A percentile compares a stretch with the other conserved stretches of the same genome.
Conservation (phyloP, 83 land plant species). For the Picea engelmannii region DNA sequence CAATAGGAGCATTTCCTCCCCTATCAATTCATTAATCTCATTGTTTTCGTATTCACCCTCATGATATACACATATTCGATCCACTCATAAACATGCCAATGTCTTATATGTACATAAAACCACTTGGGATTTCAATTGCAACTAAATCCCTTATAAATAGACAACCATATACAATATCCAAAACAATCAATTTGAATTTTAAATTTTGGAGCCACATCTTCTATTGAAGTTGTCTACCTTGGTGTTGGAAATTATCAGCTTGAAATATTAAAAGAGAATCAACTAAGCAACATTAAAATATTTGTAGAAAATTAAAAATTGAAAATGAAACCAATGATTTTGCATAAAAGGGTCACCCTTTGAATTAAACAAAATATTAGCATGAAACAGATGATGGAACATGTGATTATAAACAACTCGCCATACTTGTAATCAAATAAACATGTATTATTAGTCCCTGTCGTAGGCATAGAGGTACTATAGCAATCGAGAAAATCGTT, state of each 20-base stretch:
- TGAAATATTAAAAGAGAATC: constrained; percentile 25
- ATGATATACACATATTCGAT: not conserved
- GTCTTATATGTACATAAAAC: not conserved
- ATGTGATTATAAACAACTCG: not conserved
- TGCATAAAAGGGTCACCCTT: no score
- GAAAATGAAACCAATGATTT: not conserved
- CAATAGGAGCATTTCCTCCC: no score
- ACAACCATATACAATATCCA: constrained; percentile 62
- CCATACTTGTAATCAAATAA: not conserved
- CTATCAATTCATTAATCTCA: no score
- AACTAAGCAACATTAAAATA: constrained; percentile 11
- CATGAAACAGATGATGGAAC: not conserved
- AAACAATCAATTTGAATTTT: constrained; percentile 62
- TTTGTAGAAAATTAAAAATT: not conserved
- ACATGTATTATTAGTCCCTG: not conserved
- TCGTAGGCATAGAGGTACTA: no score
- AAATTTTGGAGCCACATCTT: constrained; percentile 87
- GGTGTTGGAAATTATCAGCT: constrained; percentile 85
- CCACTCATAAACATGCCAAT: not conserved
- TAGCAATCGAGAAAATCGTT: no score
- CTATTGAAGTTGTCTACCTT: constrained; percentile 78
- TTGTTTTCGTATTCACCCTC: not conserved
- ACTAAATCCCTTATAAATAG: constrained; percentile 51
- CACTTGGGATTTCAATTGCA: constrained; percentile 20
- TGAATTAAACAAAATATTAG: no score